Evolutionary conservation across 257 asterid species (phyloP).

Genomic region (Perilla frutescens): DNA sequence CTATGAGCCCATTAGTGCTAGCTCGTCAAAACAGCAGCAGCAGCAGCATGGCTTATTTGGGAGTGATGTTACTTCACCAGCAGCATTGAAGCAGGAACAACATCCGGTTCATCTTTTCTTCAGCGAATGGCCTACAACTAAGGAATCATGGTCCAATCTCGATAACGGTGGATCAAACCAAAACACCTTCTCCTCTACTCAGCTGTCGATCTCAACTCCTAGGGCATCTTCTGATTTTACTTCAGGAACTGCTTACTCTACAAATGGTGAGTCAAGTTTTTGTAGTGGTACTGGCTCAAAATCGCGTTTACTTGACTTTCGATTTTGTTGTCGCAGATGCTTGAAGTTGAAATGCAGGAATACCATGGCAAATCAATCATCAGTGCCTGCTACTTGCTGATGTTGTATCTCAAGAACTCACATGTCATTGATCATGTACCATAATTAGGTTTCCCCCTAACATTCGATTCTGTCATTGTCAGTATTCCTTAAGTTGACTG

Average conservation of each 20-base stretch:
- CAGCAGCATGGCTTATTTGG: slow-evolving; percentile 68
- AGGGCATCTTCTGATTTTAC: slow-evolving; percentile 69
- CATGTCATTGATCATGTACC: slow-evolving; percentile 28
- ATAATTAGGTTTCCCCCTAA: slow-evolving; percentile 3
- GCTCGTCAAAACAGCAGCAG: slow-evolving; percentile 52
- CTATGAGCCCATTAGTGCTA: slow-evolving; percentile 54
- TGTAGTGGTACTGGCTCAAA: not conserved
- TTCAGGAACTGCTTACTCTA: slow-evolving; percentile 50
- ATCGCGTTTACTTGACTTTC: slow-evolving; percentile 2
- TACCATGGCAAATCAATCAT: slow-evolving; percentile 4
- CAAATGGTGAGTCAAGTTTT: slow-evolving; percentile 58
- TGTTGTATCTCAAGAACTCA: slow-evolving; percentile 22
- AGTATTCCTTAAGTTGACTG: slow-evolving; percentile 16
- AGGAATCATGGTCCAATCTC: slow-evolving; percentile 83
- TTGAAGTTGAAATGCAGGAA: slow-evolving; percentile 43
- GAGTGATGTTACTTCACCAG: slow-evolving; percentile 56
- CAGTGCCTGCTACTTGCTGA: slow-evolving; percentile 19
- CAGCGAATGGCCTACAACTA: slow-evolving; percentile 83
- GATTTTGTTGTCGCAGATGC: slow-evolving; percentile 46
- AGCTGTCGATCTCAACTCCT: slow-evolving; percentile 86
- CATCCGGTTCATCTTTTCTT: slow-evolving; percentile 84
- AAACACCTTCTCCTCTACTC: slow-evolving; percentile 73
- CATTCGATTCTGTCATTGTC: slow-evolving; percentile 26
- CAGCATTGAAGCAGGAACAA: slow-evolving; percentile 62
- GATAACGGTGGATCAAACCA: slow-evolving; percentile 65